A percentile compares a stretch with the other conserved stretches of the same genome.
These are phyloP conservation scores for Chalaropsis ovoidea DNA, from an alignment of 2,329 filamentous ascomycete species.

Conservation along the genomic window DNA sequence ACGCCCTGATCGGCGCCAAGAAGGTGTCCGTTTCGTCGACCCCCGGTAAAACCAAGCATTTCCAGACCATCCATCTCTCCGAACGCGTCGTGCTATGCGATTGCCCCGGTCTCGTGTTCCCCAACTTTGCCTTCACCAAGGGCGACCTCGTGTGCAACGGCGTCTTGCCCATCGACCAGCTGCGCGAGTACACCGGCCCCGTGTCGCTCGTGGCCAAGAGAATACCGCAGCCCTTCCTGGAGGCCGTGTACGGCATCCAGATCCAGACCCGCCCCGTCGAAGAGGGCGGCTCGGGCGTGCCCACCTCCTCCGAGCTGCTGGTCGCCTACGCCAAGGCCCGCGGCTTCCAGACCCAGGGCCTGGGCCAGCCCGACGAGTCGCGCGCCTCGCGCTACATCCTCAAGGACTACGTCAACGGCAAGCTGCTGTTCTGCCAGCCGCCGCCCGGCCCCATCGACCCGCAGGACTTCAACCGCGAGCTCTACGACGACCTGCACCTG, in stretches of 20 bases:
- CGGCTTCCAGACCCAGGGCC: conserved; percentile 81
- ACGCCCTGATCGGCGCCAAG: conserved; percentile 94
- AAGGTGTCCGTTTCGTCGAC: conserved; percentile 97
- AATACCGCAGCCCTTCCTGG: conserved; percentile 79
- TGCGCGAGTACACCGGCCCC: conserved; percentile 85
- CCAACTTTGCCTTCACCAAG: conserved; percentile 94
- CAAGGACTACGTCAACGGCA: conserved; percentile 96
- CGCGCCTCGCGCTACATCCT: conserved; percentile 79
- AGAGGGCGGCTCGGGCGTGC: conserved; percentile 82
- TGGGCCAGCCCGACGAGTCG: conserved; percentile 86
- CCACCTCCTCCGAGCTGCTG: conserved; percentile 76
- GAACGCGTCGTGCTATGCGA: conserved; percentile 87
- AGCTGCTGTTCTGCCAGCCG: conserved; percentile 82
- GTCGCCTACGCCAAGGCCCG: conserved; percentile 77
- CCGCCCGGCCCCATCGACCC: conserved; percentile 65
- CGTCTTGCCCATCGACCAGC: conserved; percentile 89
- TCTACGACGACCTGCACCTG: conserved; percentile 75
- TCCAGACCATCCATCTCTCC: conserved; percentile 93
- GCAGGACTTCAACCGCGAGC: conserved; percentile 71
- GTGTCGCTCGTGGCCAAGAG: conserved; percentile 71
- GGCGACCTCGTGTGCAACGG: conserved; percentile 93
- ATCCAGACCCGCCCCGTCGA: conserved; percentile 71
- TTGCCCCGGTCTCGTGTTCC: conserved; percentile 96
- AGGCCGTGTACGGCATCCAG: conserved; percentile 87
- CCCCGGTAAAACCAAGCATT: conserved; percentile 97